Base-by-base conservation (phyloP, 768 basidiomycete species). In the Agaricus sinodeliciosus region DNA sequence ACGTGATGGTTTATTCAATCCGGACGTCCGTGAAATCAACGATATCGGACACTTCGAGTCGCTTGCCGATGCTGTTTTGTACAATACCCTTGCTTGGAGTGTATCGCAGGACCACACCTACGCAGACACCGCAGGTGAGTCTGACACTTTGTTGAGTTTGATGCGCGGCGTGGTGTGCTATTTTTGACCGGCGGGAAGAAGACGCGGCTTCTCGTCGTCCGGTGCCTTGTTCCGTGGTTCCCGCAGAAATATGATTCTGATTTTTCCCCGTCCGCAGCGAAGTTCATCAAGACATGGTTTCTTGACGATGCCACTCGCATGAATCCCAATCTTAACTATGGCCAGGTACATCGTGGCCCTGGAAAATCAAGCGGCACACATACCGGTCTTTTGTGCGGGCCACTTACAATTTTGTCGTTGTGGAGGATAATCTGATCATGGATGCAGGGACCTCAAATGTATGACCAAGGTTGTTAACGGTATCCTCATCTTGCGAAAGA, bases 321-420 rank as follows among this genome's bases (percentile, higher is more conserved):
- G 84, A 84, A 80, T 49, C 84, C 84, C 0, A 79, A 82, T 58
- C 64, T 87, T 39, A 72, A 81, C 53, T 87, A 74, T 60, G 75
- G 70, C 0, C 81, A 83, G 57, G 73, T 81, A 64, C 46, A 70
- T 50, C 67, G 75, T 7, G 75, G 73, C 39, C 72, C 73, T 11
- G 57, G 55, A 47, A 69, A 69, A 13, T 65, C 70, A 57, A 48
- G 58, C 40, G 77, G 77, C 44, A 71, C 69, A 28, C 80, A 75
- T 57, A 79, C 77, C 16, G 81, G 82, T 55, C 65, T 82, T 40
- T 68, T 81, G 78, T 81, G 13, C 28, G 34, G 22, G 22, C 22
- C 22, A 22, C 22, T 9, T 43, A 12, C 18, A 15, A 18, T 19
- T 12, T 43, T 19, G 36, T 46, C 26, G 7, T 16, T n/a, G 13